A percentile compares a stretch with the other conserved stretches of the same genome.
These are phyloP conservation scores for Rehmannia glutinosa DNA, from an alignment of 257 asterid species.

Conservation along the genomic window DNA sequence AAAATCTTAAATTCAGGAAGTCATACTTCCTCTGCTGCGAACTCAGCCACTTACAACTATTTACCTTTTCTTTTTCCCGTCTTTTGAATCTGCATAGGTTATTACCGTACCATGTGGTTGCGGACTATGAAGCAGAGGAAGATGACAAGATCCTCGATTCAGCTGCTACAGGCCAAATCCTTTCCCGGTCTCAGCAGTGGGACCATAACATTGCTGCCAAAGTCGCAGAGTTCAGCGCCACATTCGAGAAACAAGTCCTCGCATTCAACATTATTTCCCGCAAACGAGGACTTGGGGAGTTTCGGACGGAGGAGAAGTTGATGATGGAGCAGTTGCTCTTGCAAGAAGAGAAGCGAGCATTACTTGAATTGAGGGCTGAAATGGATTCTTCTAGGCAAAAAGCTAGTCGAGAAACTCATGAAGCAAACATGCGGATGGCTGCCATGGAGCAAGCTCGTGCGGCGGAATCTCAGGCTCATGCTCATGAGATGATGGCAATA, in stretches of 20 bases:
- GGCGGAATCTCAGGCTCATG: slow-evolving; percentile 72
- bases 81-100: slow-evolving; percentile 46
- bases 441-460: slow-evolving; percentile 74
- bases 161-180: slow-evolving; percentile 59
- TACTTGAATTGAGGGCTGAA: slow-evolving; percentile 20
- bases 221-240: slow-evolving; percentile 94
- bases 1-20: neutral
- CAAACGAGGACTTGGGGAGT: slow-evolving; percentile 83
- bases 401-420: slow-evolving; percentile 56
- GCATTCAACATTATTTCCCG: slow-evolving; percentile 89
- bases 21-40: neutral
- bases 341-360: slow-evolving; percentile 72
- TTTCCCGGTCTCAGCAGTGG: slow-evolving; percentile 99
- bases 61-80: neutral
- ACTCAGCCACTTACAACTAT: neutral
- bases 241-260: slow-evolving; percentile 96
- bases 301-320: slow-evolving; percentile 92
- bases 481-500: slow-evolving; percentile 81
- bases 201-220: slow-evolving; percentile 92
- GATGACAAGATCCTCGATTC: slow-evolving; percentile 99
- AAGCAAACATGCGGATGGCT: slow-evolving; percentile 74
- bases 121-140: slow-evolving; percentile 99
- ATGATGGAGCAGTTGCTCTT: slow-evolving; percentile 85
- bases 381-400: slow-evolving; percentile 25
- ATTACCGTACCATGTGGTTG: slow-evolving; percentile 96